Percentiles rank a stretch among this genome's conserved stretches.
These are phyloP conservation scores for Pholiota microspora DNA, from an alignment of 768 basidiomycete species.

Conservation along the genomic window DNA sequence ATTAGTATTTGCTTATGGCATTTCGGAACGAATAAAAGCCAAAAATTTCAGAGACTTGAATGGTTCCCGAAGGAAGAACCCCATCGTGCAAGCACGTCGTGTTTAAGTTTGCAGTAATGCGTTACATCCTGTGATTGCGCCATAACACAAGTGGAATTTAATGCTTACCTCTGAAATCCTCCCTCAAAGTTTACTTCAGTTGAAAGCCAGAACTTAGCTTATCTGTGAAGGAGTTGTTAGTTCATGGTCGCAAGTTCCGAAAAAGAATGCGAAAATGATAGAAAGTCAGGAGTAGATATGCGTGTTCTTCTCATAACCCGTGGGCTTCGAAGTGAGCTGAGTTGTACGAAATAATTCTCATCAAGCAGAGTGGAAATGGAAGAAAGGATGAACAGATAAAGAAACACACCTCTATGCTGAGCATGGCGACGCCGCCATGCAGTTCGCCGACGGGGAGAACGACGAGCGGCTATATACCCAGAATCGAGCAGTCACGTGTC, in stretches of 20 bases:
- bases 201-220: neutral
- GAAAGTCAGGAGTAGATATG: slow-evolving; percentile 36
- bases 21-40: neutral
- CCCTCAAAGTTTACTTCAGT: no score
- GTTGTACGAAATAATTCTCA: slow-evolving; percentile 35
- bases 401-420: slow-evolving; percentile 7
- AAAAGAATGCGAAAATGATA: neutral
- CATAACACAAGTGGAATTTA: slow-evolving; percentile 3
- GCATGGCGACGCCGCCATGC: neutral
- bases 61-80: slow-evolving; percentile 70
- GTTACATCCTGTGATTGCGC: slow-evolving; percentile 38
- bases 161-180: slow-evolving; percentile 33
- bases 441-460: slow-evolving; percentile 2
- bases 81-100: slow-evolving; percentile 64
- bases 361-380: slow-evolving; percentile 5
- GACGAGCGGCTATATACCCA: neutral
- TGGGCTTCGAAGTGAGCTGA: slow-evolving; percentile 67
- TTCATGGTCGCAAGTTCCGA: neutral
- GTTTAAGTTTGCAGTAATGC: slow-evolving; percentile 20
- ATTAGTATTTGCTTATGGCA: no score
- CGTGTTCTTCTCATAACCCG: slow-evolving; percentile 54
- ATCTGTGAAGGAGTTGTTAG: neutral
- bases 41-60: slow-evolving; percentile 72
- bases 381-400: neutral
- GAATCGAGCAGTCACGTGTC: slow-evolving; percentile 18